These are phyloP conservation scores for Calonectria pseudoreteaudii DNA, from an alignment of 2,329 filamentous ascomycete genomes.

Conservation along the genomic window DNA sequence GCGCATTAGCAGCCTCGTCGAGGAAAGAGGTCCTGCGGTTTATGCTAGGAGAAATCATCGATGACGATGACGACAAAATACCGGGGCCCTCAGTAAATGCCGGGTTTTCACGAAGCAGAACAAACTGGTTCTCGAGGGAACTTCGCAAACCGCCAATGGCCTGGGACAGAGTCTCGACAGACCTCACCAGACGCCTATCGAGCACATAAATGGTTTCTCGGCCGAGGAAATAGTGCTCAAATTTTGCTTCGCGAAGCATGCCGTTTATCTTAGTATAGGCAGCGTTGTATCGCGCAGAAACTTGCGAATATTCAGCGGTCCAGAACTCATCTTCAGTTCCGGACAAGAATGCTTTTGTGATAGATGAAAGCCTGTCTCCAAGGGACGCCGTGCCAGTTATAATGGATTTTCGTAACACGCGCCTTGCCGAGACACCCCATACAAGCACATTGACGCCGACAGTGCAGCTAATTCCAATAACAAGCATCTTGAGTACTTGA, in stretches of 20 bases:
- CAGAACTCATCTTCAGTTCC: slow-evolving; percentile 84
- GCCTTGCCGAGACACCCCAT: slow-evolving; percentile 82
- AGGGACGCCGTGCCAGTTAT: slow-evolving; percentile 78
- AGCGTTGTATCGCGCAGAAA: slow-evolving; percentile 72
- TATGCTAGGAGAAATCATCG: slow-evolving; percentile 40
- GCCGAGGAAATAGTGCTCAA: slow-evolving; percentile 87
- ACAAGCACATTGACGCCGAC: slow-evolving; percentile 82
- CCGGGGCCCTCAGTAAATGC: not conserved
- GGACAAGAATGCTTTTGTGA: slow-evolving; percentile 85
- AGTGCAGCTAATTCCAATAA: slow-evolving; percentile 80
- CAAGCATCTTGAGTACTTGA: slow-evolving; percentile 85
- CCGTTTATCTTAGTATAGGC: slow-evolving; percentile 79
- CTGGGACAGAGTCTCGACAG: slow-evolving; percentile 86
- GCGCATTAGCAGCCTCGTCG: slow-evolving; percentile 55
- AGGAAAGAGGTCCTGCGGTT: slow-evolving; percentile 45
- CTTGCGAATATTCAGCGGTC: slow-evolving; percentile 72
- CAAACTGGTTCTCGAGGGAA: slow-evolving; percentile 50
- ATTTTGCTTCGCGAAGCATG: slow-evolving; percentile 85
- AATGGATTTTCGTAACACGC: slow-evolving; percentile 78
- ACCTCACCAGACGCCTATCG: slow-evolving; percentile 84
- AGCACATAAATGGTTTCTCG: slow-evolving; percentile 82
- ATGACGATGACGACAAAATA: slow-evolving; percentile 31
- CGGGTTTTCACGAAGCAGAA: slow-evolving; percentile 18
- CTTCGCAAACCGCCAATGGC: slow-evolving; percentile 91
- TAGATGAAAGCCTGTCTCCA: slow-evolving; percentile 83